Base-by-base conservation (phyloP, 2,329 filamentous ascomycete genomes). In the Lomentospora prolificans region DNA sequence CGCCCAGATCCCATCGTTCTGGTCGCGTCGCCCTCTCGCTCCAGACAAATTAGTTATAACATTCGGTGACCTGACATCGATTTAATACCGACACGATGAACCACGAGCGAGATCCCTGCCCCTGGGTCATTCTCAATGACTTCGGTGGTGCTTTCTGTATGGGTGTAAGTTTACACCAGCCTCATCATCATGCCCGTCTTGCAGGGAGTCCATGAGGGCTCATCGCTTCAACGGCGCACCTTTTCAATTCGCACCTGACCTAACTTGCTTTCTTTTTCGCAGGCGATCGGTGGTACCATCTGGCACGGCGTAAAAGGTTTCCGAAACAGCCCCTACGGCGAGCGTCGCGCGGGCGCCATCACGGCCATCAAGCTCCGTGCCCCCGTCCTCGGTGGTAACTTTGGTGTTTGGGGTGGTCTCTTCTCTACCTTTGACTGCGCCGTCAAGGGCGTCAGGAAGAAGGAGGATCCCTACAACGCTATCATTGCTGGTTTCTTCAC, bases 401-500 rank as follows among this genome's bases (percentile, higher is more conserved):
- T 97, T 65, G 92, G 92, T 65, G 90, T 95, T 57, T 97, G 94
- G 92, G 92, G 94, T 68, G 94, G 94, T 62, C 77, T 97, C 57
- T 97, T 97, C 79, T 90, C 85, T 64, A 95, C 90, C 59, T 97
- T 92, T 67, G 94, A 99, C 75, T 99, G 94, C 76, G 88, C 91
- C 22, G 88, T 96, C 60, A 99, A 97, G 79, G 92, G 92, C 57
- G 76, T 92, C 57, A 79, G 90, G 61, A 89, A 94, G 79, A 97
- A 96, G 85, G 94, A 99, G 72, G 94, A 97, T 70, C 90, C 94
- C 12, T 97, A 90, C 77, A 97, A 97, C 75, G 90, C 91, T 66
- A 97, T 99, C 70, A 95, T 92, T 64, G 94, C 92, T 44, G 94
- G 94, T 55, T 96, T 96, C 79, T 92, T 96, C 72, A 97, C 94